Base-by-base conservation (phyloP, 805 yeast genomes). In the Yamadazyma insecticola region DNA sequence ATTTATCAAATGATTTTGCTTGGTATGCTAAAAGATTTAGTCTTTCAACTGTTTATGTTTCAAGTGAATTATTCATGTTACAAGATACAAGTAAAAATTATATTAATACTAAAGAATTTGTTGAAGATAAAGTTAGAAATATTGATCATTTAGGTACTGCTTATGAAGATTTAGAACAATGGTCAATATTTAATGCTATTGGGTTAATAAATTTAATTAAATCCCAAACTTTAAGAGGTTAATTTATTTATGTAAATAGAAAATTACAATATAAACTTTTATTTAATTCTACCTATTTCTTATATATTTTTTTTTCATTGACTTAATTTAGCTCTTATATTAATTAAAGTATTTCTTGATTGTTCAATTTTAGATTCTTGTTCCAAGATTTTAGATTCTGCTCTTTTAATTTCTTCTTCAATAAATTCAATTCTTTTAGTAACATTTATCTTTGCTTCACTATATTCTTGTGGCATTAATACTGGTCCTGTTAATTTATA, bases 401-500 rank as follows among this genome's bases (percentile, higher is more conserved):
- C 88, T 33, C 90, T 41, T 31, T 51, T 51, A 42, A 92, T 85
- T 60, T 92, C 97, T 23, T 66, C 67, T 40, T 74, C 67, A 28
- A 92, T 92, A 48, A 85, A 94, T 53, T 88, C 96, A 26, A 92
- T 68, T 59, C 99, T 80, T 53, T 90, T 94, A 21, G 70, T 75
- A 21, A 92, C 96, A 49, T 90, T 90, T 48, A 74, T 44, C 42
- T 76, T 76, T 14, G 98, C 95, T 57, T 92, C 97, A 8, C 54
- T 54, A 37, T 74, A 73, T 33, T 88, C 96, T 50, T 90, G 96
- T 2, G 97, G 96, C 39, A 94, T 67, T 37, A 92, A 67, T 4
- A 90, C 88, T 5, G 96, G 95, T 1, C 98, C 98, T 16, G 90
- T 83, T 42, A 89, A 70, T 58, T 92, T 92, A 63, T 76, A 92